Evolutionary conservation across 257 asterid species (phyloP), one percentile per base, ranked within the genome.

Genomic region (Solanum ossicruentum): DNA sequence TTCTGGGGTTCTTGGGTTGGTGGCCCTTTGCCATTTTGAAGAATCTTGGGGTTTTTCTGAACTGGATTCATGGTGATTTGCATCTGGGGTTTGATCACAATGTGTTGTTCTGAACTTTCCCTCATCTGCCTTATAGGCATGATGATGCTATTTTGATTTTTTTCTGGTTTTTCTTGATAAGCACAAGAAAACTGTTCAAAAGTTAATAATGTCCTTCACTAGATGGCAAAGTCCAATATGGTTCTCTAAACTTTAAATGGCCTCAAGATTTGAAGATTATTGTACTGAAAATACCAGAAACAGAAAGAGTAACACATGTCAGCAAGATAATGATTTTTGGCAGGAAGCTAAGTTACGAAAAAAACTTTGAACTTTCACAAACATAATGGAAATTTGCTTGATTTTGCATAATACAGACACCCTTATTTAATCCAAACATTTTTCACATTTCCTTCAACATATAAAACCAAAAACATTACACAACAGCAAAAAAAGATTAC

Each of bases 41-140:
- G 49, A 20, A 89, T 79, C 78, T 90, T 92, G 20, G 93, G 88
- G 88, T 45, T 89, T 87, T 93, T 94, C 32, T 85, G 91, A 49
- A 89, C 85, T 23, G 91, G 72, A 81, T 87, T 89, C 89, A 88
- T 86, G 78, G 91, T 15, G 72, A 81, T 91, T 39, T 84, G 99
- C n/a, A 87, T 66, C 87, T 91, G 94, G 75, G 97, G 92, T 86
- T 93, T 96, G 86, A 90, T 87, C 67, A 92, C 96, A 85, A 88
- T 87, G 86, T 92, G 95, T 18, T 93, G 97, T 51, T 94, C 97
- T 70, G 94, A 78, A 86, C 85, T 88, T 86, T 94, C 98, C 85
- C 89, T 97, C 95, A 93, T 91, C 84, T 93, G 95, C 96, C 98
- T 93, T 73, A 92, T 81, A 83, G 99, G 97, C 98, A 96, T 96